phyloP scores from a whole-genome alignment of 306 rosid genomes.

The Vicia villosa region DNA sequence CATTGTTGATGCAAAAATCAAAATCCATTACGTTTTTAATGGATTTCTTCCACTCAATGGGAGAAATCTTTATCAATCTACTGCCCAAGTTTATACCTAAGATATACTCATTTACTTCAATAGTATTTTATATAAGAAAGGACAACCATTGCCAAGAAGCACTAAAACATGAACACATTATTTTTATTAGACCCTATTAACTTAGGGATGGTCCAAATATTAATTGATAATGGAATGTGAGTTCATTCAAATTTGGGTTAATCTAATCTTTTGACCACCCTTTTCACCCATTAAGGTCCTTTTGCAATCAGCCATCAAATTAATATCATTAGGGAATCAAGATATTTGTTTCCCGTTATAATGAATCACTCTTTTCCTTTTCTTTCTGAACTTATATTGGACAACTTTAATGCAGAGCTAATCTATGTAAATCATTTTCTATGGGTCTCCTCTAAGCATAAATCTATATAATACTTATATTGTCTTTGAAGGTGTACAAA shows the following conservation, averaged over 20 bases:
- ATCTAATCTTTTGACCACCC: not conserved
- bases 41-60: slow-evolving; percentile 40
- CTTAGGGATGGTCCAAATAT: slow-evolving; percentile 11
- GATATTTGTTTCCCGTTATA: not conserved
- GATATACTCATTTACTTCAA: slow-evolving; percentile 15
- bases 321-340: not conserved
- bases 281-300: not conserved
- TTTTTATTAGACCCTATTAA: slow-evolving; percentile 1
- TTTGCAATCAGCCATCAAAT: not conserved
- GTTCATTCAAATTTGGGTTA: not conserved
- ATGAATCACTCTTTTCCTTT: not conserved
- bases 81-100: slow-evolving; percentile 12
- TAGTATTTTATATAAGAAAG: slow-evolving; percentile 20
- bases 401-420: not conserved
- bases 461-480: too few species aligned
- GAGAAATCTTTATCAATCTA: slow-evolving; percentile 18
- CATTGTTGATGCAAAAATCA: slow-evolving; percentile 35
- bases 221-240: not conserved
- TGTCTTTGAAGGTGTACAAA: too few species aligned
- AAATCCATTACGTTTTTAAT: slow-evolving; percentile 39
- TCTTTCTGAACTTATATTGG: not conserved
- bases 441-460: not conserved
- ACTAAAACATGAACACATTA: not conserved
- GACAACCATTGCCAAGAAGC: slow-evolving; percentile 14
- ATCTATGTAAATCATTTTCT: not conserved